A percentile compares a stretch with the other conserved stretches of the same genome.
phyloP scores from a whole-genome alignment of 306 rosid species.

The Macrotyloma uniflorum region DNA sequence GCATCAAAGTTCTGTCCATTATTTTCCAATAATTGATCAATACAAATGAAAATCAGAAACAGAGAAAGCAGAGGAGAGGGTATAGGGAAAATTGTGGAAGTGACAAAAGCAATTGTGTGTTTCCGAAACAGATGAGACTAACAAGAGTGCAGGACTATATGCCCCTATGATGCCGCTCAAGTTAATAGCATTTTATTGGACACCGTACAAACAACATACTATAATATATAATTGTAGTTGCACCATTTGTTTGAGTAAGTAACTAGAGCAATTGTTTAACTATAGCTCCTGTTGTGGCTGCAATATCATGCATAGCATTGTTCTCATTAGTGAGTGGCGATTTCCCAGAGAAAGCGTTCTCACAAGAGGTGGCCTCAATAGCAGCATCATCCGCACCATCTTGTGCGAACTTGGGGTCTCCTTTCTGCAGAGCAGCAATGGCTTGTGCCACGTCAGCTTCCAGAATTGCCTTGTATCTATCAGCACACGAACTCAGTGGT shows the following conservation, averaged over 20 bases:
- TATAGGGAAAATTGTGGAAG: neutral
- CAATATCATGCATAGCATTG: slow-evolving; percentile 33
- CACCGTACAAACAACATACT: neutral
- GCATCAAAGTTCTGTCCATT: neutral
- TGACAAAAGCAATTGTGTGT: neutral
- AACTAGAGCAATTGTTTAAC: slow-evolving; percentile 43
- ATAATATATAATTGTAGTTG: neutral
- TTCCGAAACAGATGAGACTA: neutral
- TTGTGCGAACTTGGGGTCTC: slow-evolving; percentile 52
- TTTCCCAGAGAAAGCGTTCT: slow-evolving; percentile 38
- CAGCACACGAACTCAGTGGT: slow-evolving; percentile 38
- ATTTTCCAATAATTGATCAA: slow-evolving; percentile 14
- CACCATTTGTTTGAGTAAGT: neutral
- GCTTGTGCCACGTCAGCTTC: slow-evolving; percentile 51
- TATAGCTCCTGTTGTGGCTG: slow-evolving; percentile 45
- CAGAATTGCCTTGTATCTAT: slow-evolving; percentile 29
- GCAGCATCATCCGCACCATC: slow-evolving; percentile 46
- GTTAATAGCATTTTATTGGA: neutral
- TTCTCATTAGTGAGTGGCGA: slow-evolving; percentile 43
- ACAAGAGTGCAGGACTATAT: neutral
- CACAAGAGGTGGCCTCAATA: slow-evolving; percentile 49
- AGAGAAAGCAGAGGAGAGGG: neutral
- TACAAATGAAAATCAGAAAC: neutral
- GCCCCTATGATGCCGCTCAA: too few species aligned
- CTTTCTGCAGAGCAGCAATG: slow-evolving; percentile 51